Conservation (phyloP, 345 rosid species). For the Toxicodendron radicans region DNA sequence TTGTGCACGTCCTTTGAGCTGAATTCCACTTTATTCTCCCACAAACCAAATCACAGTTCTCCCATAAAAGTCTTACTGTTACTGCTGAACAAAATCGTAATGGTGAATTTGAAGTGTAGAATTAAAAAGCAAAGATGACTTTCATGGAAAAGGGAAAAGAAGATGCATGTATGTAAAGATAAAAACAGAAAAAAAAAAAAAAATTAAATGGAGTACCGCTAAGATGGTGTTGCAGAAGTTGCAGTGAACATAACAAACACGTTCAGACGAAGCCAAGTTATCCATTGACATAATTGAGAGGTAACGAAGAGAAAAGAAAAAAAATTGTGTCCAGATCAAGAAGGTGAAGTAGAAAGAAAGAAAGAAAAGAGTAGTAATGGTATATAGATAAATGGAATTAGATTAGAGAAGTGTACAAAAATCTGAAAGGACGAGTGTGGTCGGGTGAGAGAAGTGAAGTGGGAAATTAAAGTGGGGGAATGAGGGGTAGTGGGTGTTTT, state of each 20-base stretch:
- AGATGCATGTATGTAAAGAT: neutral
- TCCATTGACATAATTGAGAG: constrained; percentile 59
- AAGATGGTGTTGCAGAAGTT: constrained; percentile 95
- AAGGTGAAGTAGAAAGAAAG: constrained; percentile 1
- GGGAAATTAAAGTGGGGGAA: constrained; percentile 1
- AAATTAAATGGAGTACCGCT: constrained; percentile 64
- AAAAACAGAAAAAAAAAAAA: constrained; percentile 16
- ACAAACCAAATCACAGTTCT: constrained; percentile 2
- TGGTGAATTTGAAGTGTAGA: too few relatives aligned
- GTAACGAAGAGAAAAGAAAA: neutral
- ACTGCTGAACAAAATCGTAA: neutral
- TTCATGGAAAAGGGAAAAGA: neutral
- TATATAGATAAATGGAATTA: constrained; percentile 22
- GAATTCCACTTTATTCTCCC: constrained; percentile 16
- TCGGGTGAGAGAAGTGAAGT: constrained; percentile 33
- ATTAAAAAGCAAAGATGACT: too few relatives aligned
- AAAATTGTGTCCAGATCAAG: neutral
- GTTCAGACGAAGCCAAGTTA: constrained; percentile 59
- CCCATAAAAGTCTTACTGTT: constrained; percentile 15
- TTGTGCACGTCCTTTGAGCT: neutral
- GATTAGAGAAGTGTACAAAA: constrained; percentile 38
- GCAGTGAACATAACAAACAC: constrained; percentile 96
- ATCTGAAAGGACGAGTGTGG: constrained; percentile 40
- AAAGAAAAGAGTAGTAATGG: neutral
- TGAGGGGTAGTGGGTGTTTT: constrained; percentile 8